Conservation (phyloP, 352 stramenopile genomes). For the Phytopythium chamaehyphon region DNA sequence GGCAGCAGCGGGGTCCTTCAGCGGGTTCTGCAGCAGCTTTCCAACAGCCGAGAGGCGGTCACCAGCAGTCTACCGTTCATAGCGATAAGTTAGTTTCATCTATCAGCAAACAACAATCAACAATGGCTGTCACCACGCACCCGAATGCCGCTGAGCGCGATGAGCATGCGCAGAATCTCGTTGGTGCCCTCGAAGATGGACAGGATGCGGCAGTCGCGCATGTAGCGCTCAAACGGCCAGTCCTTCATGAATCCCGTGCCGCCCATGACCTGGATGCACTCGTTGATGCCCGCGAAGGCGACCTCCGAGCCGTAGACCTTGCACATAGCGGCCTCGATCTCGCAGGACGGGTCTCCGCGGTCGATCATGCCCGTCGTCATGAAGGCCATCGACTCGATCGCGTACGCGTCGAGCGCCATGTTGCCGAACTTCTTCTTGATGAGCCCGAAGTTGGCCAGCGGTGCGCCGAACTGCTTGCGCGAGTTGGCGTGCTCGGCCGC, state of each 20-base stretch:
- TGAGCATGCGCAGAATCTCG: conserved; percentile 91
- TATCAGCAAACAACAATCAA: conserved; percentile 5
- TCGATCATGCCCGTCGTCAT: conserved; percentile 90
- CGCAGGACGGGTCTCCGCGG: conserved; percentile 75
- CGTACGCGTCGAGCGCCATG: conserved; percentile 78
- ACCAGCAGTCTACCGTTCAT: conserved; percentile 47
- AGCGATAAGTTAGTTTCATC: conserved; percentile 6
- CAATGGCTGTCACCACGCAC: conserved; percentile 26
- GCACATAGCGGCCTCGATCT: conserved; percentile 87
- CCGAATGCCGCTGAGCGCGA: conserved; percentile 80
- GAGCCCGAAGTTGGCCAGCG: conserved; percentile 71
- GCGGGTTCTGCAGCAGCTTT: conserved; percentile 78
- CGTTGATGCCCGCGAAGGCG: conserved; percentile 81
- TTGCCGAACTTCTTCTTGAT: conserved; percentile 89
- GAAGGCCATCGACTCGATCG: conserved; percentile 88
- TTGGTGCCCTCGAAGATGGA: conserved; percentile 92
- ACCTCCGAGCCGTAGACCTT: conserved; percentile 88
- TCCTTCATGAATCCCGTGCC: conserved; percentile 91
- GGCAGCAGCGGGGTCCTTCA: conserved; percentile 65
- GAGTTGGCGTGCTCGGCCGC: conserved; percentile 71
- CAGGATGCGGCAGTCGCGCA: conserved; percentile 89
- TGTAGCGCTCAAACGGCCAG: conserved; percentile 89
- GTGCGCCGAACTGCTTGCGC: conserved; percentile 77
- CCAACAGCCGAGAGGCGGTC: conserved; percentile 74
- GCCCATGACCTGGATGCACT: conserved; percentile 88